Percentiles rank a stretch among this genome's conserved stretches.
These are phyloP conservation scores for Gautieria morchelliformis DNA, from an alignment of 768 basidiomycete genomes.

Conservation along the genomic window DNA sequence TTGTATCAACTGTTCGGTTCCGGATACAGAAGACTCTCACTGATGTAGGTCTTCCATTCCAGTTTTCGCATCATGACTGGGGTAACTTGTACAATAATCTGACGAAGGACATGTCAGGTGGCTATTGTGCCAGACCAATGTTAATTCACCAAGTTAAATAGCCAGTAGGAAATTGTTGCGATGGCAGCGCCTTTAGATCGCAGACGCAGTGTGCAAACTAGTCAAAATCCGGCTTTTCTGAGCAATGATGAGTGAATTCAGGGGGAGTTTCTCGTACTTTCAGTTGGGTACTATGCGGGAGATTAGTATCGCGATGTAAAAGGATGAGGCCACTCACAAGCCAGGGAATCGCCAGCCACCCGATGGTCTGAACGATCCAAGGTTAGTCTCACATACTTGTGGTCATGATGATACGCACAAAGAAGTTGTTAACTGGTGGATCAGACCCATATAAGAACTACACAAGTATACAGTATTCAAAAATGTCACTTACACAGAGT, in stretches of 20 bases:
- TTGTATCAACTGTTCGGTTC: not conserved
- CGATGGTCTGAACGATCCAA: not conserved
- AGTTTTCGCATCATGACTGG: slow-evolving; percentile 33
- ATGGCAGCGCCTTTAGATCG: slow-evolving; percentile 7
- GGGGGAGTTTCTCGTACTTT: not conserved
- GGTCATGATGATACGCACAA: not conserved
- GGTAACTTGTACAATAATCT: slow-evolving; percentile 4
- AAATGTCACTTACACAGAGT: not conserved
- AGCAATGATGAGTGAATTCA: not conserved
- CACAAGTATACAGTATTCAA: not conserved
- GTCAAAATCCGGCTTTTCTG: not conserved
- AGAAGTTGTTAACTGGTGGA: slow-evolving; percentile 4
- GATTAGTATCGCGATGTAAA: not conserved
- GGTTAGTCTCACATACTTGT: not conserved
- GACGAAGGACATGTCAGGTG: not conserved
- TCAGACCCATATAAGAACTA: not conserved
- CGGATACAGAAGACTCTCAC: slow-evolving; percentile 16
- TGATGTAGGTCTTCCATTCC: slow-evolving; percentile 51
- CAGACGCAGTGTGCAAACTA: slow-evolving; percentile 6
- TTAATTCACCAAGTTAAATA: slow-evolving; percentile 48
- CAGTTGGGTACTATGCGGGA: slow-evolving; percentile 1
- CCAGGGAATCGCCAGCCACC: slow-evolving; percentile 8
- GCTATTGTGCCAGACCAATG: not conserved
- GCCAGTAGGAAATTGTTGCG: slow-evolving; percentile 30
- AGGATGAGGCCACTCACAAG: not conserved